Conservation (phyloP, 2,329 filamentous ascomycete species). For the Aaosphaeria pasadenensis region DNA sequence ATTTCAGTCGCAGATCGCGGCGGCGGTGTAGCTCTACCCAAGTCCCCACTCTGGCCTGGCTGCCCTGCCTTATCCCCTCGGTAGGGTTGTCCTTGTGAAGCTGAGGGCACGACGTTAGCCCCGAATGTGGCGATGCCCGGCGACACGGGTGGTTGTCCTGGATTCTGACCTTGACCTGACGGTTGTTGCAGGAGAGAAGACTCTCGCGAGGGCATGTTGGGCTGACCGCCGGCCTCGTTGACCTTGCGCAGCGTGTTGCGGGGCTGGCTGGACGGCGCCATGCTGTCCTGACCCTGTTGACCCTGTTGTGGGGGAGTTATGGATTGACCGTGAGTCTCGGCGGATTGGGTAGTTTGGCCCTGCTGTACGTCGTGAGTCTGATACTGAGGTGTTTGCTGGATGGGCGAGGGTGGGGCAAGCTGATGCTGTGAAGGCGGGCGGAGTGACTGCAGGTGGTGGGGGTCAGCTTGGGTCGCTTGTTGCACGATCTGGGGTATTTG, state of each 20-base stretch:
- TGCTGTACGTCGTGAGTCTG: constrained; percentile 33
- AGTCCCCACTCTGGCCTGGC: constrained; percentile 25
- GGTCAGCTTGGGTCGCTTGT: constrained; percentile 23
- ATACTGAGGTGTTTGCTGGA: constrained; percentile 21
- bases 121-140: constrained; percentile 43
- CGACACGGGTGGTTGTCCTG: constrained; percentile 33
- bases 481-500: constrained; percentile 28
- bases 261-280: constrained; percentile 21
- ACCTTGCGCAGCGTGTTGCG: constrained; percentile 35
- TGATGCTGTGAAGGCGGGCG: constrained; percentile 33
- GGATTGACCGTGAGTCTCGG: constrained; percentile 24
- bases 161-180: constrained; percentile 35
- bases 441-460: constrained; percentile 28
- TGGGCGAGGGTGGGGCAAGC: constrained; percentile 33
- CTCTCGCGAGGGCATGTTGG: constrained; percentile 31
- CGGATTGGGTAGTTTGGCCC: constrained; percentile 18
- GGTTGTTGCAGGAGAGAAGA: constrained; percentile 33
- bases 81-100: constrained; percentile 44
- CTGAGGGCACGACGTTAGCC: constrained; percentile 44
- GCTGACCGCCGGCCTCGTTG: constrained; percentile 26
- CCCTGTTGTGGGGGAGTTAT: constrained; percentile 21
- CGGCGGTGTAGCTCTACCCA: constrained; percentile 45
- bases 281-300: constrained; percentile 26
- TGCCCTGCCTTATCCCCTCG: constrained; percentile 35
- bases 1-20: constrained; percentile 43